Evolutionary conservation across 345 rosid genomes (phyloP).

Genomic region (Citrus mangshanensis): DNA sequence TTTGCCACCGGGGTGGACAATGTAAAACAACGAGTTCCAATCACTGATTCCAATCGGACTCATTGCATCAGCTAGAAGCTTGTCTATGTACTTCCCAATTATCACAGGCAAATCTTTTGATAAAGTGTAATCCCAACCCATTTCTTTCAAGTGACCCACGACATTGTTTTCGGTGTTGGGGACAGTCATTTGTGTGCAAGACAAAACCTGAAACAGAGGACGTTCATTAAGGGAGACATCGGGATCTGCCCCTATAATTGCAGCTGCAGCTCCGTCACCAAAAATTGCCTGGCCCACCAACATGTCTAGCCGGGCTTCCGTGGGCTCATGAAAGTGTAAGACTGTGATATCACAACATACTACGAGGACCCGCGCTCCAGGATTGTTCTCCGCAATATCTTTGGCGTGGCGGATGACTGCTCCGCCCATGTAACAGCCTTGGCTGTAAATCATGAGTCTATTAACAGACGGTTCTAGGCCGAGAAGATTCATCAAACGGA

Average conservation of each 20-base stretch:
- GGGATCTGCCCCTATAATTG: background rate
- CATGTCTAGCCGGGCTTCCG: background rate
- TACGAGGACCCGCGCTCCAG: background rate
- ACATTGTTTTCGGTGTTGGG: background rate
- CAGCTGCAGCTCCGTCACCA: background rate
- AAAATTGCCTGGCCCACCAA: background rate
- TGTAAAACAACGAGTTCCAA: background rate
- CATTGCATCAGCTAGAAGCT: background rate
- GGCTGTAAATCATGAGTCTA: constrained; percentile 33
- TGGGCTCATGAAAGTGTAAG: background rate
- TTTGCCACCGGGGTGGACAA: background rate
- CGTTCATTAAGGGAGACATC: background rate
- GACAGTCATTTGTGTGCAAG: background rate
- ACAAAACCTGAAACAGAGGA: background rate
- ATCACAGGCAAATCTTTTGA: background rate
- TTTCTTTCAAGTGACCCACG: background rate
- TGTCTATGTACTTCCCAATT: background rate
- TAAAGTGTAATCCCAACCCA: background rate
- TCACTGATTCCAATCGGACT: background rate
- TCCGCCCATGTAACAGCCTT: constrained; percentile 24
- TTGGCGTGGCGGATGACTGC: background rate
- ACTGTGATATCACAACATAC: background rate
- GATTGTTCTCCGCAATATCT: background rate
- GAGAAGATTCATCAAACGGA: constrained; percentile 36
- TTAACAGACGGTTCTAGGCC: constrained; percentile 33